phyloP scores from a whole-genome alignment of 306 rosid genomes.

The Sicyos baderoa region DNA sequence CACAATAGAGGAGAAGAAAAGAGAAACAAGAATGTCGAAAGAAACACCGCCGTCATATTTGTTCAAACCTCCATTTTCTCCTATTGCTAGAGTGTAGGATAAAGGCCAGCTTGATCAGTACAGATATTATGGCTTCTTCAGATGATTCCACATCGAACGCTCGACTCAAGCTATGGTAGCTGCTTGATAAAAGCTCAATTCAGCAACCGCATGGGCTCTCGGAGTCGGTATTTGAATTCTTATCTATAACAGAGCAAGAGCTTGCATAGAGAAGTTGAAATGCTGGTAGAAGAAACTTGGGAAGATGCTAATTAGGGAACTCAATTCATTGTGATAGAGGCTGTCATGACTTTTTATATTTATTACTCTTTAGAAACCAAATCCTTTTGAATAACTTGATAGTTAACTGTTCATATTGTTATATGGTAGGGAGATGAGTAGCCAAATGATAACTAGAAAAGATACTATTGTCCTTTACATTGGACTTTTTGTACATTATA shows the following conservation, averaged over 20 bases:
- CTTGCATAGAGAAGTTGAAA: slow-evolving; percentile 25
- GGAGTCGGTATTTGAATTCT: neutral
- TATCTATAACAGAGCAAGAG: slow-evolving; percentile 14
- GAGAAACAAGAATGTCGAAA: slow-evolving; percentile 39
- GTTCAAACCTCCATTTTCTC: slow-evolving; percentile 75
- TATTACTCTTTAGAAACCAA: slow-evolving; percentile 12
- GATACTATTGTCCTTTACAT: slow-evolving; percentile 14
- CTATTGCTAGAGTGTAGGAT: slow-evolving; percentile 44
- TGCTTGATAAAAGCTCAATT: slow-evolving; percentile 15
- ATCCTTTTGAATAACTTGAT: slow-evolving; percentile 16
- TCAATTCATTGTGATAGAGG: neutral
- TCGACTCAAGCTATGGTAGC: neutral
- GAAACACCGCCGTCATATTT: slow-evolving; percentile 48
- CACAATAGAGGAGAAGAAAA: slow-evolving; percentile 42
- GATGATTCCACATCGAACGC: slow-evolving; percentile 17
- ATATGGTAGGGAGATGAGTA: slow-evolving; percentile 30
- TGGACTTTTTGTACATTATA: slow-evolving; percentile 11
- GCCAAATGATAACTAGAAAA: neutral
- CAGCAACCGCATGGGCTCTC: neutral
- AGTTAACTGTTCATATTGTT: slow-evolving; percentile 45
- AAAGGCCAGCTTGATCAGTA: slow-evolving; percentile 6
- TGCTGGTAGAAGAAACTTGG: slow-evolving; percentile 10
- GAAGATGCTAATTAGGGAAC: neutral
- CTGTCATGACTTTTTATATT: slow-evolving; percentile 16
- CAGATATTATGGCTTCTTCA: slow-evolving; percentile 12